Evolutionary conservation across 2,329 filamentous ascomycete genomes (phyloP), one percentile per base, ranked within the genome.

Genomic region (Colletotrichum sp.): DNA sequence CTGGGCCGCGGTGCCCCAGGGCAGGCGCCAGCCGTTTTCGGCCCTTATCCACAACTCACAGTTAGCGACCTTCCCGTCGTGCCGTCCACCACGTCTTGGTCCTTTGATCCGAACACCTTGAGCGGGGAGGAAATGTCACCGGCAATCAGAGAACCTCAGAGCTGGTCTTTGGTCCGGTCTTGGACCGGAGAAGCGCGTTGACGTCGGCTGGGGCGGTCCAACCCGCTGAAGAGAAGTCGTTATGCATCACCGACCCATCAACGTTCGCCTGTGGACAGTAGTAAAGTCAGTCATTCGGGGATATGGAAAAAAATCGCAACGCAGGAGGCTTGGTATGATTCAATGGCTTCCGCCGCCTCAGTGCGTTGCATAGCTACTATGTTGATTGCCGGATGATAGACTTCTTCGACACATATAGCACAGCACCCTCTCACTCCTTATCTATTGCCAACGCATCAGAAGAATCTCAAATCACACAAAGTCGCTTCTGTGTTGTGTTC

Each of bases 51-150:
- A 62, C 28, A 62, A 30, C 28, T 64, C 60, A 62, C 32, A 55
- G 32, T 44, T 24, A 52, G 30, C 57, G 26, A 60, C 28, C 21
- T 72, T 39, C 66, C 66, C 66, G n/a, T 24, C 15, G 9, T 16
- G 49, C 34, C 71, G 10, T 28, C 36, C 10, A 39, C 36, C 15
- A 39, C 18, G 24, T 73, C 39, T n/a, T 62, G 52, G 62, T 72
- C 68, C 72, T 63, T 72, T 72, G 68, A 75, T 36, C 72, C 72
- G 68, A 63, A 63, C 16, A 34, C 36, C 13, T 16, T 34, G 24
- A 63, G 39, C 30, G 15, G 44, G 32, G 21, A 71, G 59, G n/a
- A 52, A 21, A 52, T 52, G 39, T 44, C 39, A 44, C 39, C 39
- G 39, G 57, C 68, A 62, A 55, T 36, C 60, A 12, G 2, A 34